Evolutionary conservation across 2,329 filamentous ascomycete species (phyloP), one percentile per base, ranked within the genome.

Genomic region (Nigrospora oryzae): DNA sequence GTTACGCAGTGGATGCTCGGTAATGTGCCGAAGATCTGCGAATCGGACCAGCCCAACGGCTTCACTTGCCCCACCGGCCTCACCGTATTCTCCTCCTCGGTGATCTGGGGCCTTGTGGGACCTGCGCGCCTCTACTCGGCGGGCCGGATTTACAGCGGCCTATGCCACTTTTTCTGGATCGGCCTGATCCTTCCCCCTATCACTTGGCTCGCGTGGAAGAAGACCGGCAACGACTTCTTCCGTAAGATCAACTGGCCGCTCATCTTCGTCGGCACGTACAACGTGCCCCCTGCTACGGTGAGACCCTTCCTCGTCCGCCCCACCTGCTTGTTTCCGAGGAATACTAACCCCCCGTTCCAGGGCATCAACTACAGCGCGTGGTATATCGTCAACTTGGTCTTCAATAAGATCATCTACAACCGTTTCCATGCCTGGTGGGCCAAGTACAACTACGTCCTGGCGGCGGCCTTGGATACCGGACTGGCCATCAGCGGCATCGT

Each of bases 191-290:
- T 68, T 13, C 68, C 69, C 2, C 56, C 70, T 0, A 51, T 70
- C 17, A 71, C 68, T 8, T 73, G 62, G 56, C 55, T 56, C 14
- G 44, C 63, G 7, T 67, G 64, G 60, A 68, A 67, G 55, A 62
- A 57, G 44, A 64, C 61, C 4, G 48, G 53, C 23, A 57, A 40
- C n/a, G 59, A 62, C n/a, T 59, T 60, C 44, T 42, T 62, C 5
- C 53, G 56, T 16, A 61, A 55, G 32, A 46, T 62, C 46, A 62
- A 62, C 34, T 59, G 60, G 3, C 60, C 60, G 1, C 56, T 62
- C 36, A 61, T 62, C 51, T 62, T 62, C 45, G 61, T 61, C 31
- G 58, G 56, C 0, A 58, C 60, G 1, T 59, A 59, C 8, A 59
- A 62, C 28, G 62, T 62, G n/a, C 60, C 60, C 4, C 60, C 60